Evolutionary conservation across 768 basidiomycete species (phyloP).

Genomic region (Brasilioporus rufonigricans): DNA sequence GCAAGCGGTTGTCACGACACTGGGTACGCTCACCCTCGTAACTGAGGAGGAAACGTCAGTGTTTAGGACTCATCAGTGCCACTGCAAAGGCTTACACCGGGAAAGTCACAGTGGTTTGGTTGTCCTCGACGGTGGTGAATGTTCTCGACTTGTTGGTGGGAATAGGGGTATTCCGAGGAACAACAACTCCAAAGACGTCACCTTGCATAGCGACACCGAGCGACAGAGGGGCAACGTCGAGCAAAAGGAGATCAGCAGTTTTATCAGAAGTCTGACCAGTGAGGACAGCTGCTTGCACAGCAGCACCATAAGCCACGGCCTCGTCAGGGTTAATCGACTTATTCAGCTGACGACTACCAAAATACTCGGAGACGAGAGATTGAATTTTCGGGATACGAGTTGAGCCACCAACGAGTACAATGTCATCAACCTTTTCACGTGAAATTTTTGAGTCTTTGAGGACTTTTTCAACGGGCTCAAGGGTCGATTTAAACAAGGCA

Average conservation of each 20-base stretch:
- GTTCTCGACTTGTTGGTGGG: conserved; percentile 98
- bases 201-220: conserved; percentile 99
- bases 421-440: conserved; percentile 96
- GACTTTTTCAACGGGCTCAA: conserved; percentile 98
- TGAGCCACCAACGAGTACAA: conserved; percentile 99
- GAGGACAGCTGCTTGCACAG: conserved; percentile 98
- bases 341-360: conserved; percentile 96
- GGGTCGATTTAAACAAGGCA: conserved; percentile 89
- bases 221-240: conserved; percentile 97
- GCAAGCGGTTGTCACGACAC: conserved; percentile 98
- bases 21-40: conserved; percentile 99
- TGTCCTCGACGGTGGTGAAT: conserved; percentile 99
- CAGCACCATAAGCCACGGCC: conserved; percentile 99
- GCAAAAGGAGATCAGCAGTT: conserved; percentile 96
- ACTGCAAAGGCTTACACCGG: conserved; percentile 65
- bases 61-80: neutral
- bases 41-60: conserved; percentile 33
- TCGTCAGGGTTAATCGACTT: conserved; percentile 99
- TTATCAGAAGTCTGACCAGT: conserved; percentile 99
- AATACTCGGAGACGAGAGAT: conserved; percentile 96
- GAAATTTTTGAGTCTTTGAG: conserved; percentile 98
- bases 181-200: conserved; percentile 99
- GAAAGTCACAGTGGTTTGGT: conserved; percentile 99
- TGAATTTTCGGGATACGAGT: conserved; percentile 99
- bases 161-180: conserved; percentile 99